A percentile compares a stretch with the other conserved stretches of the same genome.
Evolutionary conservation across 768 basidiomycete genomes (phyloP).

Genomic region (Cystofilobasidium ferigula): DNA sequence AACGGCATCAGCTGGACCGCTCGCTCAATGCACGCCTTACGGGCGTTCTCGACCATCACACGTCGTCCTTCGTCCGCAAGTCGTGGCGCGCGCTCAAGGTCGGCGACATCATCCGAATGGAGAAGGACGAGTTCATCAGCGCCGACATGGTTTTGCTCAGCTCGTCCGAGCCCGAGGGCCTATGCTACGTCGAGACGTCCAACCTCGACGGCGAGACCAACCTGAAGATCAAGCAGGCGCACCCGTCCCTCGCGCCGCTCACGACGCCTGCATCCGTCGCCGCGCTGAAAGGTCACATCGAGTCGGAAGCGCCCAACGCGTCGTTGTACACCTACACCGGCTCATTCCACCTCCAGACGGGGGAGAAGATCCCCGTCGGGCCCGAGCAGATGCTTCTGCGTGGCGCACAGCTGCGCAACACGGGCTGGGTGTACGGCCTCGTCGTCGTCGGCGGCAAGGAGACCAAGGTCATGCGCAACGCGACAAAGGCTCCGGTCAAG

Average conservation of each 20-base stretch:
- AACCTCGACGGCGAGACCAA: constrained; percentile 98
- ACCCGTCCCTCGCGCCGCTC: constrained; percentile 62
- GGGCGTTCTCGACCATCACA: constrained; percentile 57
- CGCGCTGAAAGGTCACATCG: constrained; percentile 65
- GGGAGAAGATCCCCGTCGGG: constrained; percentile 72
- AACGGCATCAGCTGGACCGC: constrained; percentile 90
- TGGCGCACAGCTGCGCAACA: constrained; percentile 91
- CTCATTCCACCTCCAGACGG: constrained; percentile 49
- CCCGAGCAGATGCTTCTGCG: constrained; percentile 89
- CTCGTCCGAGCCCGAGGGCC: constrained; percentile 88
- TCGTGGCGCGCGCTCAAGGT: constrained; percentile 85
- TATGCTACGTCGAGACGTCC: constrained; percentile 95
- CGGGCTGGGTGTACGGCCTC: constrained; percentile 89
- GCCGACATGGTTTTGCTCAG: constrained; percentile 80
- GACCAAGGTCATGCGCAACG: constrained; percentile 96
- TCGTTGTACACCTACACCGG: constrained; percentile 88
- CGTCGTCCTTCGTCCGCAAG: constrained; percentile 53
- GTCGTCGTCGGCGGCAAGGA: constrained; percentile 94
- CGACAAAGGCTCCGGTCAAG: constrained; percentile 94
- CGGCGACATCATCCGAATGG: constrained; percentile 82
- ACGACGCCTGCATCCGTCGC: constrained; percentile 66
- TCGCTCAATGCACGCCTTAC: constrained; percentile 76
- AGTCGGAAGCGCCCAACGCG: constrained; percentile 95
- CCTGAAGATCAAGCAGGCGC: constrained; percentile 95
- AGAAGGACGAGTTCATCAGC: constrained; percentile 87